Percentiles rank a stretch among this genome's conserved stretches.
These are phyloP conservation scores for Fusarium oligoseptatum DNA, from an alignment of 2,329 filamentous ascomycete genomes.

Conservation along the genomic window DNA sequence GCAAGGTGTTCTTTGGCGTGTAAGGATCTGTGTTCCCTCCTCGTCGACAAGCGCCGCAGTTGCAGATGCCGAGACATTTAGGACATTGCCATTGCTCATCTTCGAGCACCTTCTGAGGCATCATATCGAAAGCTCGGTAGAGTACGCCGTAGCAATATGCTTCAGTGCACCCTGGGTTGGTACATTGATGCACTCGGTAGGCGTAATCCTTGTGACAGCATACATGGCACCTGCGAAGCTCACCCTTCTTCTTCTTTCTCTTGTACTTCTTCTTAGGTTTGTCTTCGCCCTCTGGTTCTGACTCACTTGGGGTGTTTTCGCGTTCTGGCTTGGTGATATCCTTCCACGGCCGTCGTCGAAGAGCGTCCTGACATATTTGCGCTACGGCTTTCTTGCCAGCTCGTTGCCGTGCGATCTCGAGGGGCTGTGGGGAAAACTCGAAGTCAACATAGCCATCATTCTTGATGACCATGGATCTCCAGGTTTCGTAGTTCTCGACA, in stretches of 20 bases:
- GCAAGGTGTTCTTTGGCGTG: slow-evolving; percentile 85
- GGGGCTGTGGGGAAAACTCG: slow-evolving; percentile 75
- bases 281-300: slow-evolving; percentile 72
- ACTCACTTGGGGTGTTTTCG: slow-evolving; percentile 61
- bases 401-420: slow-evolving; percentile 77
- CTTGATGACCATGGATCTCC: slow-evolving; percentile 82
- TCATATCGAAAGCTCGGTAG: slow-evolving; percentile 90
- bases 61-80: slow-evolving; percentile 87
- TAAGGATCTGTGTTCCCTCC: slow-evolving; percentile 79
- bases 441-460: slow-evolving; percentile 77
- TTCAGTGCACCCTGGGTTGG: slow-evolving; percentile 74
- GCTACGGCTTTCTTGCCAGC: slow-evolving; percentile 84
- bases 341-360: slow-evolving; percentile 83
- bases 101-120: slow-evolving; percentile 86
- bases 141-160: slow-evolving; percentile 94
- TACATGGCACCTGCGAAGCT: slow-evolving; percentile 79
- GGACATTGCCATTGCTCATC: slow-evolving; percentile 89
- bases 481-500: slow-evolving; percentile 81
- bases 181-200: slow-evolving; percentile 89
- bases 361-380: slow-evolving; percentile 93
- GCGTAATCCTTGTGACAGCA: slow-evolving; percentile 83
- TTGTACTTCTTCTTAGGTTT: slow-evolving; percentile 72
- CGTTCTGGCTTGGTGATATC: slow-evolving; percentile 77
- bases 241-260: slow-evolving; percentile 66
- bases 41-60: slow-evolving; percentile 83